Base-by-base conservation (phyloP, 2,329 filamentous ascomycete species). In the Cercospora sojina region DNA sequence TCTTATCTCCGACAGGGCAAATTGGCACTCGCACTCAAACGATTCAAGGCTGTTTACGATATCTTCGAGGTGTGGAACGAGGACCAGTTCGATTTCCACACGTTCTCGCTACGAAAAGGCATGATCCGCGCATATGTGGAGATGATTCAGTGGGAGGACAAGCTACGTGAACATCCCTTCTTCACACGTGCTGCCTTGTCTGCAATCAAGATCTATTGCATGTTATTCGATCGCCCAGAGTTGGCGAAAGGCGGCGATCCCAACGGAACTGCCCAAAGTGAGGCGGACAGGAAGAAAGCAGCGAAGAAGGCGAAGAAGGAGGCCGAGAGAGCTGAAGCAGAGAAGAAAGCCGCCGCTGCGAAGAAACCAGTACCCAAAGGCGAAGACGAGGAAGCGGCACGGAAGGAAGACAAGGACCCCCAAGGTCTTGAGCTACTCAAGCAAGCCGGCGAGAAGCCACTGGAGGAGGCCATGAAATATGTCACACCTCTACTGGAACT, bases 31-130 rank as follows among this genome's bases (percentile, higher is more conserved):
- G 94, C 96, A 0, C 83, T 99, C 62, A 99, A 99, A 83, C 88
- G 96, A 59, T 94, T 97, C 79, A 91, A 93, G 71, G 85, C 91
- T 23, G 87, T 99, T 65, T 90, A 90, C 78, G 92, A 91, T 79
- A 96, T 99, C 71, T 99, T 99, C 75, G 94, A 98, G 71, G 88
- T 92, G 20, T 99, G 95, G 95, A 91, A 96, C 77, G 96, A 99
- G 78, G 95, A 99, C 74, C 95, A 99, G 76, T 97, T 98, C 74
- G 95, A 99, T 78, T 99, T 99, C 83, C 96, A 99, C 83, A 92
- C 88, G 77, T 99, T 99, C 80, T 97, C 93, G 20, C 83, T 99
- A n/a, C 86, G 95, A 20, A 99, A 98, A 80, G 96, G 96, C 13
- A 94, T 97, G 83, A 92, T 98, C 67, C 86, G 94, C 64, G 91